phyloP scores from a whole-genome alignment of 2,329 filamentous ascomycete species.

The Calonectria pteridis region DNA sequence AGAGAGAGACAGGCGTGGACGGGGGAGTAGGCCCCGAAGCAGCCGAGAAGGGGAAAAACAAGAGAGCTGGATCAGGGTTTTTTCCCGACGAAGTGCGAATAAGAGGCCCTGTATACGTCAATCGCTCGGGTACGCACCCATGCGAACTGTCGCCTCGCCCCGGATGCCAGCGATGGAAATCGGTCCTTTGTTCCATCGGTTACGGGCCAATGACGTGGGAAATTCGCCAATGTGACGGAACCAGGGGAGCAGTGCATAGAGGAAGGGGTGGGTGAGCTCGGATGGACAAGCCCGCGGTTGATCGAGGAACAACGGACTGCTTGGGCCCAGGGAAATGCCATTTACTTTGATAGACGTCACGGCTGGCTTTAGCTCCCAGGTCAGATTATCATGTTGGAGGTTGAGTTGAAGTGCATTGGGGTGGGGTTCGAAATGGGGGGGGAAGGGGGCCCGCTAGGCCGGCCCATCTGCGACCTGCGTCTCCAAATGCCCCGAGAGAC shows the following conservation, averaged over 20 bases:
- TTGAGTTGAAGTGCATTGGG: conserved; percentile 23
- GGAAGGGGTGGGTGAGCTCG: background rate
- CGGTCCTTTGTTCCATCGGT: conserved; percentile 23
- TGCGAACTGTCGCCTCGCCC: conserved; percentile 1
- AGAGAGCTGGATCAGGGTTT: background rate
- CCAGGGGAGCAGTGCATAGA: background rate
- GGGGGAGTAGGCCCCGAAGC: background rate
- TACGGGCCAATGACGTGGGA: conserved; percentile 7
- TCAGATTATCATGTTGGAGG: conserved; percentile 21
- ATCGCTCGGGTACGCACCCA: background rate
- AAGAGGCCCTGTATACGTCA: background rate
- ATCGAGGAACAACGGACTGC: background rate
- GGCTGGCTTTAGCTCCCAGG: conserved; percentile 8
- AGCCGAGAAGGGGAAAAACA: background rate
- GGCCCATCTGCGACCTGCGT: conserved; percentile 24
- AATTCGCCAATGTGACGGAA: conserved; percentile 4
- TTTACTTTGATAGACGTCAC: conserved; percentile 8
- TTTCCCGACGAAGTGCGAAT: background rate
- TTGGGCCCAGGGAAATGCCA: background rate
- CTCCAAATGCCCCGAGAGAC: conserved; percentile 21
- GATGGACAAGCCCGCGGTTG: background rate
- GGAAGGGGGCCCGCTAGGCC: conserved; percentile 22
- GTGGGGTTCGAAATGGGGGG: conserved; percentile 8
- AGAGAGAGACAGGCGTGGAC: no score
- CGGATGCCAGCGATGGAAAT: conserved; percentile 1